phyloP scores from a whole-genome alignment of 192 early-diverging fungal genomes.

The Podila epicladia region DNA sequence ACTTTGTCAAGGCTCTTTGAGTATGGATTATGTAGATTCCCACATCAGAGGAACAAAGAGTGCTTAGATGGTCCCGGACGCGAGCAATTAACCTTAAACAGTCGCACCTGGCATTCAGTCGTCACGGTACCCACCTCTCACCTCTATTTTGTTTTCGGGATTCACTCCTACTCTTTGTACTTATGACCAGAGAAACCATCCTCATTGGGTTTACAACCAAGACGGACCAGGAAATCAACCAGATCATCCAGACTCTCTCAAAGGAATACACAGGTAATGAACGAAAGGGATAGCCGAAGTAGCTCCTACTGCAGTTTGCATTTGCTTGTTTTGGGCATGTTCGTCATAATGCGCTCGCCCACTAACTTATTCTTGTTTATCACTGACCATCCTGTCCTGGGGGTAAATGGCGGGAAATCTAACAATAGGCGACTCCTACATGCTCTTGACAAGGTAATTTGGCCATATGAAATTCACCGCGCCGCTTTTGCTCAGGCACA shows the following conservation, averaged over 20 bases:
- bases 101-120: no score
- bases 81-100: no score
- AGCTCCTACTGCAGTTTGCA: neutral
- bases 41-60: no score
- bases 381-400: neutral
- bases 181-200: constrained; percentile 28
- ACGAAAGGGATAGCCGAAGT: neutral
- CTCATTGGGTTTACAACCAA: constrained; percentile 45
- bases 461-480: neutral
- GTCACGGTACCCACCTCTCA: neutral
- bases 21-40: neutral
- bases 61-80: no score
- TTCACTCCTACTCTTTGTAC: neutral
- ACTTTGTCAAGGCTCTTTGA: neutral
- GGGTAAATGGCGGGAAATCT: neutral
- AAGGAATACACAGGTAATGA: constrained; percentile 47
- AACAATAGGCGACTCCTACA: constrained; percentile 46
- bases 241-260: constrained; percentile 41
- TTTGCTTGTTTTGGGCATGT: neutral
- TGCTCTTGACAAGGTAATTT: constrained; percentile 37
- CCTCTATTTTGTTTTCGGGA: neutral
- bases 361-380: neutral
- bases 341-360: neutral
- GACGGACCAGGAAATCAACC: constrained; percentile 41
- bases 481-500: neutral